These are phyloP conservation scores for Sclerotinia glacialis DNA, from an alignment of 2,329 filamentous ascomycete genomes.

Conservation along the genomic window DNA sequence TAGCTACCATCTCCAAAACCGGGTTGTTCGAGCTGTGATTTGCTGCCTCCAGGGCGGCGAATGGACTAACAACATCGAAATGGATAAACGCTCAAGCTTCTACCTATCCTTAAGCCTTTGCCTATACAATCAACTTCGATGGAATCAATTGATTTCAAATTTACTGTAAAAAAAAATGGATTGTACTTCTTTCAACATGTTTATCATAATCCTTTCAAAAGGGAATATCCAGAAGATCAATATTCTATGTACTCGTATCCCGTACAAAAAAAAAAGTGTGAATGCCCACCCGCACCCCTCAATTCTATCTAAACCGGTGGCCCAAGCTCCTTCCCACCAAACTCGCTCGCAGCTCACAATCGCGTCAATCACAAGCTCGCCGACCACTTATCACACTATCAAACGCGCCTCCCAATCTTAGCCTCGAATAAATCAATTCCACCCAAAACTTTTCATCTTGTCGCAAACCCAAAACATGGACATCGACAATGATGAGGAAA, in stretches of 20 bases:
- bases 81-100: slow-evolving; percentile 9
- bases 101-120: background rate
- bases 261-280: too few relatives aligned
- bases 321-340: slow-evolving; percentile 8
- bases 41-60: too few relatives aligned
- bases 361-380: slow-evolving; percentile 7
- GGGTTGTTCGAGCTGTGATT: too few relatives aligned
- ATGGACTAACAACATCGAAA: slow-evolving; percentile 13
- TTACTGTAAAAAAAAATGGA: background rate
- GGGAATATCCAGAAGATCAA: too few relatives aligned
- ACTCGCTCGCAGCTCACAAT: background rate
- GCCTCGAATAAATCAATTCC: background rate
- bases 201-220: background rate
- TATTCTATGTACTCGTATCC: too few relatives aligned
- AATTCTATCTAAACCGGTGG: background rate
- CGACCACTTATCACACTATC: slow-evolving; percentile 9
- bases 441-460: slow-evolving; percentile 26
- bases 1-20: too few relatives aligned
- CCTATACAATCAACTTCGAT: background rate
- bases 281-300: too few relatives aligned
- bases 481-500: slow-evolving; percentile 49
- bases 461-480: slow-evolving; percentile 49
- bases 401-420: slow-evolving; percentile 4
- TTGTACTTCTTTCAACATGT: background rate
- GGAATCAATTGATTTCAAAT: background rate